Evolutionary conservation across 1,284 basidiomycete species (phyloP), one percentile per base, ranked within the genome.

Genomic region (Cryptococcus depauperatus): DNA sequence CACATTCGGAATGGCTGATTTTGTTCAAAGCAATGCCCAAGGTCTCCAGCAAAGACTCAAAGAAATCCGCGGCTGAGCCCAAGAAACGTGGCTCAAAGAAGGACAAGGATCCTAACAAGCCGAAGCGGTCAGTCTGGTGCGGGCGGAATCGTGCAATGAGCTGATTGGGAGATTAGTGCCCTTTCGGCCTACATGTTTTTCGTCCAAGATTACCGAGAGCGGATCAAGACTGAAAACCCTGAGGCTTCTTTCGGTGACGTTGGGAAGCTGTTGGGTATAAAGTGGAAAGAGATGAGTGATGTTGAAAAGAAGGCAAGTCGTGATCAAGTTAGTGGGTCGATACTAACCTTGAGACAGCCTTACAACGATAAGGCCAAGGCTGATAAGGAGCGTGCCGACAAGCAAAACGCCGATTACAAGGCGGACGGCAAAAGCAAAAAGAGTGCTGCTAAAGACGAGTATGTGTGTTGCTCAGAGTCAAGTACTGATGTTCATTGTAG

Each of bases 151-250:
- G n/a, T n/a, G n/a, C n/a, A n/a, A n/a, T n/a, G n/a, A 5, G 27
- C 27, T 26, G 42, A 16, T 41, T 35, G 27, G 5, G 22, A 14
- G 18, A n/a, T 23, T 48, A 68, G 89, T 43, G 84, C 88, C 2
- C 78, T 95, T 43, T 93, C 90, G 42, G 90, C 91, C 44, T 97
- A 95, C 77, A 95, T 97, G 91, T 92, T 92, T 84, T 96, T 96
- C 79, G 84, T 82, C 63, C 87, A 91, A 72, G 91, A 92, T 73
- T 86, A 86, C 83, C 80, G 91, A 67, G 86, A 93, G 73, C 81
- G 84, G 65, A 86, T 96, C 78, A 93, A 92, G 81, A 65, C 79
- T 47, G 92, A 93, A 75, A 95, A 96, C 77, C 88, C 90, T 46
- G 87, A 91, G 50, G 91, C 89, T 30, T 79, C 83, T 50, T 96